These are phyloP conservation scores for Xylaria bambusicola DNA, from an alignment of 495 filamentous ascomycete species.

Conservation along the genomic window DNA sequence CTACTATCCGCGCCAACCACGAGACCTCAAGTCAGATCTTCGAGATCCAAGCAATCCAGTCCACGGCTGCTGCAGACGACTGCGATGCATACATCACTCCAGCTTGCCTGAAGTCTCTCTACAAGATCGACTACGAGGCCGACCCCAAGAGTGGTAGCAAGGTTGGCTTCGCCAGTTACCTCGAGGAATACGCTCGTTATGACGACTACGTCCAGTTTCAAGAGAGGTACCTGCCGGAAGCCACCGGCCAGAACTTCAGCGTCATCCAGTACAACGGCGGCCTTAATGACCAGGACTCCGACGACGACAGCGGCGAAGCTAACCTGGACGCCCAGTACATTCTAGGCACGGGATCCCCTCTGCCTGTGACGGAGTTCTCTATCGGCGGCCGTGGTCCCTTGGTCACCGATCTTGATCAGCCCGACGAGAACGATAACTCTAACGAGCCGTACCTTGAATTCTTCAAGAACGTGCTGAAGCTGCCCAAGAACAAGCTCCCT, in stretches of 20 bases:
- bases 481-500: slow-evolving; percentile 51
- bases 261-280: slow-evolving; percentile 62
- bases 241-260: slow-evolving; percentile 53
- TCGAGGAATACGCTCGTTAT: slow-evolving; percentile 48
- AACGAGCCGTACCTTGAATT: slow-evolving; percentile 77
- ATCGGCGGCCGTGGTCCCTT: slow-evolving; percentile 58
- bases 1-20: slow-evolving; percentile 35
- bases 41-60: slow-evolving; percentile 20
- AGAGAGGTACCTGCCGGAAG: slow-evolving; percentile 32
- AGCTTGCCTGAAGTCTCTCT: slow-evolving; percentile 57
- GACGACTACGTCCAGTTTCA: slow-evolving; percentile 26
- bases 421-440: slow-evolving; percentile 48
- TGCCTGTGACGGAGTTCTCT: slow-evolving; percentile 63
- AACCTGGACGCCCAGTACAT: slow-evolving; percentile 73
- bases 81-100: slow-evolving; percentile 58
- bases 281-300: slow-evolving; percentile 49
- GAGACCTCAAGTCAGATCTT: background rate
- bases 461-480: slow-evolving; percentile 50
- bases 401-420: slow-evolving; percentile 61
- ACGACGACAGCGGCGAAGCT: slow-evolving; percentile 54
- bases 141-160: slow-evolving; percentile 47
- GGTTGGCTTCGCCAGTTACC: slow-evolving; percentile 58
- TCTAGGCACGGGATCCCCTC: slow-evolving; percentile 55
- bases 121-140: slow-evolving; percentile 57
- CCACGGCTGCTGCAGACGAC: slow-evolving; percentile 18